Base-by-base conservation (phyloP, 2,329 filamentous ascomycete species). In the Mycocentrospora acerina region DNA sequence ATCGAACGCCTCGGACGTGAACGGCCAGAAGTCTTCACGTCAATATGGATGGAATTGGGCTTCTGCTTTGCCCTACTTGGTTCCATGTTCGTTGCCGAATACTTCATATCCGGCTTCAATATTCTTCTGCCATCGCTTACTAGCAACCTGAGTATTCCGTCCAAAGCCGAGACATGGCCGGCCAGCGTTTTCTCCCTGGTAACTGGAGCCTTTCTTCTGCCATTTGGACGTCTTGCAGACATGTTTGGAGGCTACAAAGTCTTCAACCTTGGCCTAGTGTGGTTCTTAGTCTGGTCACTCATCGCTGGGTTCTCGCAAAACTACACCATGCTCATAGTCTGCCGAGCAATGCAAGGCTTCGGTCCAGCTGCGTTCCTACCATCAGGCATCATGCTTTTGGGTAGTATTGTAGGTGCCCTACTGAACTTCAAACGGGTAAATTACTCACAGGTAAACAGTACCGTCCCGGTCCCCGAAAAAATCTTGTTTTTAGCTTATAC, bases 31-130 rank as follows among this genome's bases (percentile, higher is more conserved):
- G 67, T 69, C 26, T 83, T 87, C 57, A 59, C 62, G 8, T 74
- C 71, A 2, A 58, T 68, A 32, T 73, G 73, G 65, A 64, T 76
- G n/a, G 84, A 87, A 55, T 44, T 80, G 4, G 74, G 76, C 15
- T 87, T 86, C 55, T 76, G 81, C 56, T 77, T 80, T 50, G 79
- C 79, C 0, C 71, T 85, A 14, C 67, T 83, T 10, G 75, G 79
- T 45, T 83, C 80, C 30, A 82, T 84, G 68, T 76, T 84, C 44
- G 73, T 85, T 53, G 73, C 78, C 29, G 86, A 90, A 68, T 90
- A 84, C 66, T 86, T 85, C 59, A 78, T 91, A 34, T 86, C 83
- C 31, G 88, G 88, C 22, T 93, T 90, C 56, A 80, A 75, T 41
- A 70, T 82, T 42, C 68, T 91, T 17, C 66, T 90, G 0, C 87